Percentiles rank a stretch among this genome's conserved stretches.
Conservation (phyloP, 1,284 basidiomycete genomes). For the Ustilago curta region DNA sequence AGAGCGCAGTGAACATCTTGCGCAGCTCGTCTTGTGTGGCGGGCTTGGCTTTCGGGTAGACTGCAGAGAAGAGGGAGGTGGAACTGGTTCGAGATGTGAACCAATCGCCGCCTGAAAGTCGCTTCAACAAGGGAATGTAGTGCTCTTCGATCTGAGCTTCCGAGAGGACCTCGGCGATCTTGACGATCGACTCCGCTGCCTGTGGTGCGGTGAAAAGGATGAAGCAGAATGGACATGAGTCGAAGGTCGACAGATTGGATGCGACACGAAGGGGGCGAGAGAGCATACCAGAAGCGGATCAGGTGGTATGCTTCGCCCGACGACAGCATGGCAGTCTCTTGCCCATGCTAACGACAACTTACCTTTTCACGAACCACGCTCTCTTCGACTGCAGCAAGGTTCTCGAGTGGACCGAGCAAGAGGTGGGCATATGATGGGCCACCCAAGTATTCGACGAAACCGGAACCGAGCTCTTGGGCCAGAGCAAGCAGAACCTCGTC, state of each 20-base stretch:
- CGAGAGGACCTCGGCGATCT: constrained; percentile 84
- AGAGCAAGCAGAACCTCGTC: constrained; percentile 97
- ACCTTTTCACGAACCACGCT: constrained; percentile 98
- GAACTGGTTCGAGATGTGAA: constrained; percentile 99
- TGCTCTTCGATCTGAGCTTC: constrained; percentile 86
- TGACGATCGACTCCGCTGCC: constrained; percentile 95
- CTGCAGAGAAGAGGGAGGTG: constrained; percentile 92
- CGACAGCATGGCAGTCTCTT: neutral
- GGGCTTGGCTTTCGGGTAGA: constrained; percentile 75
- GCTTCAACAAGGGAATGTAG: constrained; percentile 90
- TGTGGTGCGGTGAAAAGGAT: constrained; percentile 23
- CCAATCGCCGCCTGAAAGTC: constrained; percentile 95
- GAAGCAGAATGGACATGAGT: neutral
- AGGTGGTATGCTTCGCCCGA: neutral
- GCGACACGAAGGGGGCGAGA: neutral
- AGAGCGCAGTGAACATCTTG: constrained; percentile 84
- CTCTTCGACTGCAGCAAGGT: constrained; percentile 96
- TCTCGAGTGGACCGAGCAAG: constrained; percentile 91
- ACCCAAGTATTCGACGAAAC: constrained; percentile 91
- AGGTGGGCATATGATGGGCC: constrained; percentile 89
- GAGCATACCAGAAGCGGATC: neutral
- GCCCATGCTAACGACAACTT: constrained; percentile 36
- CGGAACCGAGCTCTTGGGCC: constrained; percentile 88
- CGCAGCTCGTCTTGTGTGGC: constrained; percentile 88
- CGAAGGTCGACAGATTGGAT: constrained; percentile 1